Evolutionary conservation across 1,284 basidiomycete genomes (phyloP), one percentile per base, ranked within the genome.

Genomic region (Naganishia sp.): DNA sequence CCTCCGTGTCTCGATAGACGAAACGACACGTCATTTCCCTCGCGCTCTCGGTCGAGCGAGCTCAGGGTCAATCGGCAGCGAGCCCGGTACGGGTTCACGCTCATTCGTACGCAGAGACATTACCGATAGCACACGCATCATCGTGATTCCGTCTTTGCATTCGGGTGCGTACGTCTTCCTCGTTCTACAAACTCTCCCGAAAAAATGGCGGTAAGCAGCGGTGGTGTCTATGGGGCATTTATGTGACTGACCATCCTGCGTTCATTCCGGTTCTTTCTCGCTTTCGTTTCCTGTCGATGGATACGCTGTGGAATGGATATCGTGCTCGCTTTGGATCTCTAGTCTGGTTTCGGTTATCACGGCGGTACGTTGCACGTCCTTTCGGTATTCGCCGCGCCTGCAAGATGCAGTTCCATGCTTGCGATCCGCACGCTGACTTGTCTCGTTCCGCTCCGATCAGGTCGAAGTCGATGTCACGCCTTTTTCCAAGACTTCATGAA

Each of bases 401-500:
- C 32, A 32, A 18, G 18, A 15, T 9, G 25, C n/a, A n/a, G 7
- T 13, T 39, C 2, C 35, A 39, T 39, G 13, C 35, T 39, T 39
- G 35, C 35, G 35, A 39, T 39, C 35, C 13, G 35, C 18, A 43
- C 42, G 32, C 56, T 46, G 35, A 31, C 28, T 7, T 32, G 10
- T 41, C 21, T 47, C 35, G 45, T 46, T 56, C 28, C 35, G 54
- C 32, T 60, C 28, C 28, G 28, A 3, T 60, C 74, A 93, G 91
- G 91, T 74, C 87, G 88, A 74, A 88, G 91, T 72, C 86, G 92
- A 74, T 97, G 94, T 82, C 94, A 94, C 80, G 84, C 86, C 6
- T 92, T 90, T 81, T 97, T 94, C 93, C 92, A 94, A 75, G 90
- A 91, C 76, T 91, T 92, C 81, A 85, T 87, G 70, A 91, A 90